Evolutionary conservation across 83 land plant genomes (phyloP).

Genomic region (Picea engelmannii): DNA sequence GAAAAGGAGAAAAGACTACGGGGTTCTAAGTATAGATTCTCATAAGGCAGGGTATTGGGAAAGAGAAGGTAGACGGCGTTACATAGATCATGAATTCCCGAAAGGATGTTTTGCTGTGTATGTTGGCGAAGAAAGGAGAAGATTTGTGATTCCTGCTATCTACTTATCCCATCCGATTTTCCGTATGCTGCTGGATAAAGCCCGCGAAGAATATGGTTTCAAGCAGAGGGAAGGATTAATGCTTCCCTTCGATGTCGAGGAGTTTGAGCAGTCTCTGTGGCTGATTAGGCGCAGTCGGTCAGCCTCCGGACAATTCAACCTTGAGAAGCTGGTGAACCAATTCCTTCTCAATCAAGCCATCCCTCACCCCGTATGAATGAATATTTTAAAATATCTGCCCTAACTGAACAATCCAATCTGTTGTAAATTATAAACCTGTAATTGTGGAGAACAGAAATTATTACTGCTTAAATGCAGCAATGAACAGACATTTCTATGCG

Average conservation of each 20-base stretch:
- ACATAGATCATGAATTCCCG: neutral
- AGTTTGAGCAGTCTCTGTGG: neutral
- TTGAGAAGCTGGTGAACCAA: neutral
- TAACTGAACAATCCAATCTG: too few relatives aligned
- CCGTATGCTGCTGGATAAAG: slow-evolving; percentile 8
- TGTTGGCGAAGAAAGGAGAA: slow-evolving; percentile 2
- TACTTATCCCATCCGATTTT: slow-evolving; percentile 10
- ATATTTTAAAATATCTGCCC: neutral
- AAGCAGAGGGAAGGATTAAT: slow-evolving; percentile 2
- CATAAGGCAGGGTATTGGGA: neutral
- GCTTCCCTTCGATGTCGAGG: slow-evolving; percentile 7
- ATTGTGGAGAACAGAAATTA: too few relatives aligned
- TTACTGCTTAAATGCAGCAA: too few relatives aligned
- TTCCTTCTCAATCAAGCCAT: neutral
- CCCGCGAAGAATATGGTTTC: slow-evolving; percentile 16
- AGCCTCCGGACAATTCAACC: neutral
- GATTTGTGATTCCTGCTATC: slow-evolving; percentile 12
- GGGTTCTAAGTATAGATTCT: neutral
- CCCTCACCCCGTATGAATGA: neutral
- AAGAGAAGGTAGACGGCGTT: neutral
- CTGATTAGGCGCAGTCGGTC: neutral
- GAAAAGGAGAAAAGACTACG: neutral
- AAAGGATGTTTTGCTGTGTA: slow-evolving; percentile 14
- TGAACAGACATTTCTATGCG: too few relatives aligned
- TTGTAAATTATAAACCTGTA: too few relatives aligned